These are phyloP conservation scores for Xylariaceae sp. DNA, from an alignment of 2,329 filamentous ascomycete species.

Conservation along the genomic window DNA sequence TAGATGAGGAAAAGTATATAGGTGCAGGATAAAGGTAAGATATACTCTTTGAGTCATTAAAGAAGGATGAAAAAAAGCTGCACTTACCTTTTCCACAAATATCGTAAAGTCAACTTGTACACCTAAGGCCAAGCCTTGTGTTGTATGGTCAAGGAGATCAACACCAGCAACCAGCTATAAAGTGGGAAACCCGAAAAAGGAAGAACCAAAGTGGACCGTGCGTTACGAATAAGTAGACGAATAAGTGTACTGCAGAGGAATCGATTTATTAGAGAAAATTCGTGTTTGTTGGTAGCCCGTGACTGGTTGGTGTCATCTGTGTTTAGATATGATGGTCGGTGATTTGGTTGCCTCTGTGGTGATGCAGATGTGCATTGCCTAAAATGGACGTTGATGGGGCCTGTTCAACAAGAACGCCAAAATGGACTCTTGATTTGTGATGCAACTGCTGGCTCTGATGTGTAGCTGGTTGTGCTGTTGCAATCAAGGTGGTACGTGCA, in stretches of 20 bases:
- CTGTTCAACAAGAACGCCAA: constrained; percentile 10
- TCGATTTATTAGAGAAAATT: not conserved
- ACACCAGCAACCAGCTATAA: not conserved
- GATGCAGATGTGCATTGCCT: constrained; percentile 24
- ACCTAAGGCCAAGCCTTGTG: not conserved
- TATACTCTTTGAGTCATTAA: not conserved
- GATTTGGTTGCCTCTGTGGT: constrained; percentile 12
- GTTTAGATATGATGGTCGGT: constrained; percentile 11
- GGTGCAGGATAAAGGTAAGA: not conserved
- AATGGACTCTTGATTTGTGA: no score
- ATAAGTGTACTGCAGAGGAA: no score
- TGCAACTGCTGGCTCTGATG: no score
- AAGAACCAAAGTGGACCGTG: no score
- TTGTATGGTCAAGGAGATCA: not conserved
- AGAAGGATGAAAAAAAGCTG: not conserved
- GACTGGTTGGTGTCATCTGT: constrained; percentile 8
- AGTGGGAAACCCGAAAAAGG: not conserved
- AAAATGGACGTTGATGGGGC: constrained; percentile 23
- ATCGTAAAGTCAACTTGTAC: constrained; percentile 7
- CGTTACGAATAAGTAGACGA: not conserved
- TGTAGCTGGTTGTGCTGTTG: not conserved
- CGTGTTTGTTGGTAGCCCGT: constrained; percentile 9
- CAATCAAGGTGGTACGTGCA: constrained; percentile 28
- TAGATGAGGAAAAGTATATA: not conserved
- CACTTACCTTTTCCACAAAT: constrained; percentile 13